phyloP scores from a whole-genome alignment of 75 land plant species.

The Cupressus sempervirens region DNA sequence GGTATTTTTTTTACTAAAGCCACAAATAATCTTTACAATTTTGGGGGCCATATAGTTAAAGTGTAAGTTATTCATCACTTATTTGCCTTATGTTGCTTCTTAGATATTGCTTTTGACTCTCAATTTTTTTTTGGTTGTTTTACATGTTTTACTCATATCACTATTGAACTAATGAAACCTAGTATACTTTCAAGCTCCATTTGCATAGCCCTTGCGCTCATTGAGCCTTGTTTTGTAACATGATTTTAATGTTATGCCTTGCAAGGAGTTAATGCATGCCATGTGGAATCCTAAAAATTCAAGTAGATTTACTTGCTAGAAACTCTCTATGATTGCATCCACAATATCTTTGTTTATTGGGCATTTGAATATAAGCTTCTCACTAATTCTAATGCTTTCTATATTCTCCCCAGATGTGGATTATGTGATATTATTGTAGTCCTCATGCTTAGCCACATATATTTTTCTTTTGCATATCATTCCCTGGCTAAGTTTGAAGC shows the following conservation, averaged over 20 bases:
- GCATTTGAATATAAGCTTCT: conserved; percentile 73
- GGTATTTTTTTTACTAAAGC: conserved; percentile 55
- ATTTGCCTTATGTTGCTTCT: not conserved
- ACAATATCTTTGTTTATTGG: conserved; percentile 71
- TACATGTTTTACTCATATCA: not conserved
- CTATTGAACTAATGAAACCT: not conserved
- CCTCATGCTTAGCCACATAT: too few species aligned
- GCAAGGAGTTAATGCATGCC: conserved; percentile 71
- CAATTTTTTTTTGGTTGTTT: not conserved
- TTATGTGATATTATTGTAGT: conserved; percentile 57
- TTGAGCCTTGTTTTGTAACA: not conserved
- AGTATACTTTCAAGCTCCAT: not conserved
- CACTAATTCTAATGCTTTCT: conserved; percentile 63
- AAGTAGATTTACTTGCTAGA: conserved; percentile 66
- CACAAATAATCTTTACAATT: conserved; percentile 49
- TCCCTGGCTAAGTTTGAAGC: too few species aligned
- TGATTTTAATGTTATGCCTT: too few species aligned
- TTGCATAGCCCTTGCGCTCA: too few species aligned
- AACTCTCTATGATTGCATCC: conserved; percentile 70
- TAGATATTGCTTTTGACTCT: not conserved
- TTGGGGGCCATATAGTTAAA: conserved; percentile 61
- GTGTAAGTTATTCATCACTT: conserved; percentile 26
- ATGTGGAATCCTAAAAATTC: conserved; percentile 86
- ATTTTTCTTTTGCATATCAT: too few species aligned
- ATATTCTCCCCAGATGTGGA: conserved; percentile 50